A percentile compares a stretch with the other conserved stretches of the same genome.
phyloP scores from a whole-genome alignment of 73 alveolate genomes.

The Tetrahymena elliotti region DNA sequence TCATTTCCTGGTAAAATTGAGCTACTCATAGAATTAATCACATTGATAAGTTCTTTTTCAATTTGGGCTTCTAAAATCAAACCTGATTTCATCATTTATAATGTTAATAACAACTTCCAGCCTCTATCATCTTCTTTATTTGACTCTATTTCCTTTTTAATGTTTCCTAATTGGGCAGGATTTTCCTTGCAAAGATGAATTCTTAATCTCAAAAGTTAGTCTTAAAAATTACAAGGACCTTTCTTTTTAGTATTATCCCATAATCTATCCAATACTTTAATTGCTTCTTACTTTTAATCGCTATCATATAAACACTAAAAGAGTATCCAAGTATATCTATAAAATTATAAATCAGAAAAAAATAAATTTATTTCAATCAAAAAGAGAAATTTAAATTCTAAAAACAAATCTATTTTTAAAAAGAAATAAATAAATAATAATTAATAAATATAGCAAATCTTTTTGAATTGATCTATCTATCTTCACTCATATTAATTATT shows the following conservation, averaged over 20 bases:
- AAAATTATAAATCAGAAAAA: not conserved
- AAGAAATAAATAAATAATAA: no score
- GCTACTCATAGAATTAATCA: slow-evolving; percentile 85
- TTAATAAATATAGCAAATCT: not conserved
- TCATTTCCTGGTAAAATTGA: slow-evolving; percentile 70
- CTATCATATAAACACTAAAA: slow-evolving; percentile 90
- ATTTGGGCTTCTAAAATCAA: slow-evolving; percentile 91
- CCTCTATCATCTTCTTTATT: slow-evolving; percentile 76
- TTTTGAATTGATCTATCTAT: not conserved
- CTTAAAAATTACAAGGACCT: slow-evolving; percentile 92
- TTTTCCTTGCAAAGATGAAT: slow-evolving; percentile 95
- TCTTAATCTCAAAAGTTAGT: slow-evolving; percentile 85
- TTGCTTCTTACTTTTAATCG: slow-evolving; percentile 94
- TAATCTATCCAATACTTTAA: slow-evolving; percentile 87
- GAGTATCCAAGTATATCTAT: slow-evolving; percentile 51
- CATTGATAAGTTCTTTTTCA: slow-evolving; percentile 92
- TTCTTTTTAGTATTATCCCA: slow-evolving; percentile 93
- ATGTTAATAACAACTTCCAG: slow-evolving; percentile 72
- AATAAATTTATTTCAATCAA: not conserved
- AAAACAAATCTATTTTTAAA: no score
- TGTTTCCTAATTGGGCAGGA: slow-evolving; percentile 84
- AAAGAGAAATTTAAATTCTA: no score
- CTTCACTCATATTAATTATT: not conserved
- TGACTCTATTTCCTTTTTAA: slow-evolving; percentile 90
- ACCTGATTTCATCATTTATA: slow-evolving; percentile 90